Conservation (phyloP, 805 yeast species). For the Sporopachydermia lactativora region DNA sequence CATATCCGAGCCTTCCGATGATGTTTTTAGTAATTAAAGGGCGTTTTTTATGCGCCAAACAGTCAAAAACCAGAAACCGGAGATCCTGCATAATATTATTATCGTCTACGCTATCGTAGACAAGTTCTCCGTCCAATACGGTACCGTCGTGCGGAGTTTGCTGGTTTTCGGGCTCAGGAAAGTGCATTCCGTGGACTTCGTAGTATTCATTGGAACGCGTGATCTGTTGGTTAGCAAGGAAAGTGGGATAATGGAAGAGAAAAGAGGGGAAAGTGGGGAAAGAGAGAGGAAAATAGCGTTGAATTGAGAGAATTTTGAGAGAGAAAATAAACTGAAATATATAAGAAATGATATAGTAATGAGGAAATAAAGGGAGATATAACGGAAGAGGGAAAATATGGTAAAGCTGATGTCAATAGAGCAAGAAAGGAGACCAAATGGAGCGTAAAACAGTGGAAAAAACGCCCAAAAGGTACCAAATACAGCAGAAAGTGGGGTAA, state of each 20-base stretch:
- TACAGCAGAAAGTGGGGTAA: too few relatives aligned
- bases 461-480: too few relatives aligned
- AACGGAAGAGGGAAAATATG: too few relatives aligned
- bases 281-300: too few relatives aligned
- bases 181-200: slow-evolving; percentile 70
- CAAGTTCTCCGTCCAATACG: slow-evolving; percentile 88
- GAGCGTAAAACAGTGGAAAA: too few relatives aligned
- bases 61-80: slow-evolving; percentile 81
- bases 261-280: too few relatives aligned
- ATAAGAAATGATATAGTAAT: too few relatives aligned
- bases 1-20: slow-evolving; percentile 75
- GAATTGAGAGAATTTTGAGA: too few relatives aligned
- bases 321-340: too few relatives aligned
- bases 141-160: slow-evolving; percentile 73
- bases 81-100: slow-evolving; percentile 43
- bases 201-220: slow-evolving; percentile 83
- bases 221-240: slow-evolving; percentile 30
- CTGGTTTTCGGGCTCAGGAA: slow-evolving; percentile 41
- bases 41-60: slow-evolving; percentile 70
- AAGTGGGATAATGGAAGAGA: background rate
- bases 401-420: too few relatives aligned
- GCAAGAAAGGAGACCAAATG: too few relatives aligned
- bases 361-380: too few relatives aligned
- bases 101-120: slow-evolving; percentile 43
- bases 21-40: slow-evolving; percentile 55